These are phyloP conservation scores for Stephanodiscus triporus DNA, from an alignment of 108 stramenopile genomes.

Conservation along the genomic window DNA sequence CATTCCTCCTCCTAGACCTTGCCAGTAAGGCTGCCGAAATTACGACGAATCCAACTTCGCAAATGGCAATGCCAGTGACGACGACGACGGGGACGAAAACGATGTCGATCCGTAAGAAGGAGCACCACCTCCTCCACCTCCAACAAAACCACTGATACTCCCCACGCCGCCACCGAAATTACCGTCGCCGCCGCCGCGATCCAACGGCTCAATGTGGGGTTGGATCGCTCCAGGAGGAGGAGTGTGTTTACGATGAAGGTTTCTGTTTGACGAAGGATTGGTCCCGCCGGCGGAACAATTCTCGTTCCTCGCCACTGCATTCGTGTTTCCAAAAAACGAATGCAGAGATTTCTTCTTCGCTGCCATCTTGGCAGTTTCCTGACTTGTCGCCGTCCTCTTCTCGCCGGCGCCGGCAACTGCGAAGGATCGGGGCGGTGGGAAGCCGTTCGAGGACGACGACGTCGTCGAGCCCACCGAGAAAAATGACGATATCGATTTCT, in stretches of 20 bases:
- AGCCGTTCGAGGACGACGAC: not conserved
- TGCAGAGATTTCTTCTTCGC: not conserved
- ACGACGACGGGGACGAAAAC: not conserved
- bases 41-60: not conserved
- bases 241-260: no score
- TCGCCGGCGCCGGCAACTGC: not conserved
- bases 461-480: slow-evolving; percentile 43
- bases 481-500: slow-evolving; percentile 77
- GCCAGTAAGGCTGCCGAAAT: slow-evolving; percentile 4
- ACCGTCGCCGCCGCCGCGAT: not conserved
- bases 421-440: not conserved
- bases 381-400: not conserved
- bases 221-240: no score
- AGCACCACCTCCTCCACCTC: not conserved
- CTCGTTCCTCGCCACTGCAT: not conserved
- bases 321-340: not conserved
- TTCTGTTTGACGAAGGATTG: not conserved
- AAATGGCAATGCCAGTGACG: not conserved
- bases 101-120: not conserved
- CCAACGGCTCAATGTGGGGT: slow-evolving; percentile 8
- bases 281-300: not conserved
- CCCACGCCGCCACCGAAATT: not conserved
- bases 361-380: not conserved
- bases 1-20: not conserved
- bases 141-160: not conserved